Evolutionary conservation across 148 eudicot genomes (phyloP), one percentile per base, ranked within the genome.

Genomic region (Heliamphora exappendiculata): DNA sequence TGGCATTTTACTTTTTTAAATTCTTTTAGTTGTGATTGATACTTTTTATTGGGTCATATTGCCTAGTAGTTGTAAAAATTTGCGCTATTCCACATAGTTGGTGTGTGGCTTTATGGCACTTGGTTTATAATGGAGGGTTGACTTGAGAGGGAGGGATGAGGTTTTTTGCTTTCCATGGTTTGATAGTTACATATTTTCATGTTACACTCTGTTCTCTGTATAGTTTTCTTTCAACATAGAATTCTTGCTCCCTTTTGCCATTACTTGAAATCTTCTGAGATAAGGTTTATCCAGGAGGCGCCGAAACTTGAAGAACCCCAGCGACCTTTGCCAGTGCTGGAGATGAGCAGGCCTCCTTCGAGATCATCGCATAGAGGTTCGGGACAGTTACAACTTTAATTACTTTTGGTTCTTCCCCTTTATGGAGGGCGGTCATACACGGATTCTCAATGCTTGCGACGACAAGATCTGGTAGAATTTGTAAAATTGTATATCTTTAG

Each of bases 401-500:
- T 51, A 63, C 39, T 80, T 80, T 70, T 76, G 29, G 69, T 75
- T 75, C 78, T 73, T 77, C 36, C 51, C 45, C 77, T 71, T 73
- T 33, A 50, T 60, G 60, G 57, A 24, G 74, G 75, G 79, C 42
- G 28, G 47, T 79, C 51, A 28, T 31, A 34, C 75, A 73, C 63
- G 14, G 41, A 55, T 80, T n/a, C 79, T 78, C 75, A 64, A 77
- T 75, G 67, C 51, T 75, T 79, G 57, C 53, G 11, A 79, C 78
- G 77, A 80, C n/a, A 80, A 76, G 76, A 65, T 42, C 59, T 59
- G 77, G 73, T 78, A 78, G 81, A 75, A 87, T 76, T 77, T 91
- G 88, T 91, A 86, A 89, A n/a, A 80, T 90, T 91, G 97, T 91
- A 89, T 81, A 94, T 88, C 77, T 4, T 60, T 82, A 59, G 81